Evolutionary conservation across 352 stramenopile species (phyloP).

Genomic region (Phytopythium oedochilum): DNA sequence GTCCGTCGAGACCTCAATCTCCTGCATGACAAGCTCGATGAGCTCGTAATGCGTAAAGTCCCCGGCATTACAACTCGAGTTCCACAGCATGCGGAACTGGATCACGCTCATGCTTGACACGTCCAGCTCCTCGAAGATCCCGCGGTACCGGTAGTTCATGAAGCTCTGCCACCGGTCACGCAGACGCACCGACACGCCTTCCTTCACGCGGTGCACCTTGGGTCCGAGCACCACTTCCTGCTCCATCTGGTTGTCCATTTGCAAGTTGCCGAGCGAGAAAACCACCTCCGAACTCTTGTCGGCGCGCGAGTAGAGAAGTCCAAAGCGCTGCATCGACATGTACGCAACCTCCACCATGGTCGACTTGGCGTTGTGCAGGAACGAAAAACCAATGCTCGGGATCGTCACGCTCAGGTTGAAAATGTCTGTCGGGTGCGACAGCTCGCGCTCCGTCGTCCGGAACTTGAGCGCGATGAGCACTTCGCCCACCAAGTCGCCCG

Average conservation of each 20-base stretch:
- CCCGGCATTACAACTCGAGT: constrained; percentile 65
- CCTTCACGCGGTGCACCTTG: constrained; percentile 80
- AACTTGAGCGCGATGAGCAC: constrained; percentile 84
- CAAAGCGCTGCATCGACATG: constrained; percentile 73
- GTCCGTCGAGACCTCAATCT: constrained; percentile 86
- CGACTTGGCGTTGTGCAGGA: constrained; percentile 81
- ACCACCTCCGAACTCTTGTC: constrained; percentile 79
- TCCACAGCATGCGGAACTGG: constrained; percentile 87
- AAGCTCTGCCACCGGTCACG: constrained; percentile 82
- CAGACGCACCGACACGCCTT: constrained; percentile 81
- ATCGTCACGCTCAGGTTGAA: constrained; percentile 78
- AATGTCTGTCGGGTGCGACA: constrained; percentile 48
- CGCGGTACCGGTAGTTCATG: constrained; percentile 80
- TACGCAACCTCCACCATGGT: constrained; percentile 87
- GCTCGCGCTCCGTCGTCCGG: constrained; percentile 50
- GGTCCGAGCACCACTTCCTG: constrained; percentile 75
- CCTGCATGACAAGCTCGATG: constrained; percentile 83
- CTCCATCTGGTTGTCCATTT: constrained; percentile 91
- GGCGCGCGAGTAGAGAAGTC: constrained; percentile 70
- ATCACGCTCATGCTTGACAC: constrained; percentile 66
- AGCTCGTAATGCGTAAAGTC: constrained; percentile 85
- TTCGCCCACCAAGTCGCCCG: constrained; percentile 67
- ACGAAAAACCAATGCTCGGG: constrained; percentile 77
- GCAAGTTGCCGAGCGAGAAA: constrained; percentile 78
- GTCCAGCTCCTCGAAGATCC: constrained; percentile 76